A percentile compares a stretch with the other conserved stretches of the same genome.
phyloP scores from a whole-genome alignment of 495 filamentous ascomycete genomes.

The Talaromyces borbonicus region DNA sequence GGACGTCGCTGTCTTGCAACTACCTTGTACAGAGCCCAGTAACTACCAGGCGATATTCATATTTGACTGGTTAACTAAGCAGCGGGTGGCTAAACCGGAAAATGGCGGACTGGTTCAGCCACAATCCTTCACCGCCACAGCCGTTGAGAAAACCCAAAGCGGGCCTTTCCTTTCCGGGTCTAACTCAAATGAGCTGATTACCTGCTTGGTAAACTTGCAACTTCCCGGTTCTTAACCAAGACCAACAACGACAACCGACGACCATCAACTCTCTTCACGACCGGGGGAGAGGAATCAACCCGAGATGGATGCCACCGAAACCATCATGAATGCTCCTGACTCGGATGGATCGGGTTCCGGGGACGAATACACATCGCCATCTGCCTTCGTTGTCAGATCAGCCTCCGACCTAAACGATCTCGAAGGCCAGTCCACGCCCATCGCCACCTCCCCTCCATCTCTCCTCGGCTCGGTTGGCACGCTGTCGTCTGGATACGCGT shows the following conservation, averaged over 20 bases:
- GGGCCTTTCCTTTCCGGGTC: too few relatives aligned
- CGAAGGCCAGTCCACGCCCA: conserved; percentile 30
- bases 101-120: not conserved
- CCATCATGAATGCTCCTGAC: conserved; percentile 40
- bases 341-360: conserved; percentile 57
- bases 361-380: conserved; percentile 39
- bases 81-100: too few relatives aligned
- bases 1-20: too few relatives aligned
- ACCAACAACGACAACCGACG: not conserved
- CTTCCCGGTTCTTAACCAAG: not conserved
- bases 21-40: too few relatives aligned
- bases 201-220: not conserved
- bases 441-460: conserved; percentile 31
- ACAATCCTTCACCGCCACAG: conserved; percentile 1
- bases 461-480: conserved; percentile 26
- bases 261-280: too few relatives aligned
- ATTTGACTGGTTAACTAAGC: too few relatives aligned
- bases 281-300: too few relatives aligned
- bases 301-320: conserved; percentile 46
- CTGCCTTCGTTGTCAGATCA: conserved; percentile 33
- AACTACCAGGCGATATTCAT: too few relatives aligned
- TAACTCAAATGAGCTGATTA: too few relatives aligned
- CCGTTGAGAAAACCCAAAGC: not conserved
- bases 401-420: conserved; percentile 30
- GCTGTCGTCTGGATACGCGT: conserved; percentile 21